These are phyloP conservation scores for Coemansia biformis DNA, from an alignment of 192 early-diverging fungal species.

Conservation along the genomic window DNA sequence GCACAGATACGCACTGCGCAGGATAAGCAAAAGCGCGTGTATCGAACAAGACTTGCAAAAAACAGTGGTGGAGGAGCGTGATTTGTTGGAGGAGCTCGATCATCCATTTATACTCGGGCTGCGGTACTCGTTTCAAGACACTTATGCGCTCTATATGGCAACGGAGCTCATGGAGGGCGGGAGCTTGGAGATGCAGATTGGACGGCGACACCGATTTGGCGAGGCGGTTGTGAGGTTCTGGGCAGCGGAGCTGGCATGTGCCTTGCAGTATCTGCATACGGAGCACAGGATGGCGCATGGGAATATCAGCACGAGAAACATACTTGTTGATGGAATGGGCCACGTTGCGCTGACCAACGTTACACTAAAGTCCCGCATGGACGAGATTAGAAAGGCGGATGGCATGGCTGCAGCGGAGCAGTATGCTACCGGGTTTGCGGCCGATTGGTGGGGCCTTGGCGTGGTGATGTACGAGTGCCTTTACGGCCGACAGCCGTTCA, in stretches of 20 bases:
- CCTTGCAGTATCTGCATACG: conserved; percentile 72
- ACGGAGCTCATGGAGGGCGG: conserved; percentile 89
- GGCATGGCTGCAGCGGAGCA: conserved; percentile 23
- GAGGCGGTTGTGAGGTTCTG: conserved; percentile 76
- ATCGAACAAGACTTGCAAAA: conserved; percentile 63
- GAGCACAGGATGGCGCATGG: conserved; percentile 75
- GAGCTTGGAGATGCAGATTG: conserved; percentile 70
- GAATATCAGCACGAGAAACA: conserved; percentile 84
- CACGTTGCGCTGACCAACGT: conserved; percentile 88
- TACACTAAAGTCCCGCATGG: conserved; percentile 36
- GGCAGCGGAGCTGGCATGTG: conserved; percentile 82
- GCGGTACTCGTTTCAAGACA: conserved; percentile 91
- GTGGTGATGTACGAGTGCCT: conserved; percentile 80
- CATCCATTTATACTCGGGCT: conserved; percentile 77
- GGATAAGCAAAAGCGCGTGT: conserved; percentile 86
- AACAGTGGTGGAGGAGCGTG: conserved; percentile 76
- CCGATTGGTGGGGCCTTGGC: conserved; percentile 94
- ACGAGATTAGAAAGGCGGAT: conserved; percentile 44
- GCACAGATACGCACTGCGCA: conserved; percentile 80
- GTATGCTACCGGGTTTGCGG: too few species aligned
- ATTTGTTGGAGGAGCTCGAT: conserved; percentile 73
- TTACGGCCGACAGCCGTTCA: conserved; percentile 66
- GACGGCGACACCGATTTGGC: conserved; percentile 28
- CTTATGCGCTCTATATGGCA: conserved; percentile 83
- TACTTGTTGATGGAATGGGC: conserved; percentile 63